A percentile compares a stretch with the other conserved stretches of the same genome.
These are phyloP conservation scores for Picochlorum sp. DNA, from an alignment of 139 green algal species.

Conservation along the genomic window DNA sequence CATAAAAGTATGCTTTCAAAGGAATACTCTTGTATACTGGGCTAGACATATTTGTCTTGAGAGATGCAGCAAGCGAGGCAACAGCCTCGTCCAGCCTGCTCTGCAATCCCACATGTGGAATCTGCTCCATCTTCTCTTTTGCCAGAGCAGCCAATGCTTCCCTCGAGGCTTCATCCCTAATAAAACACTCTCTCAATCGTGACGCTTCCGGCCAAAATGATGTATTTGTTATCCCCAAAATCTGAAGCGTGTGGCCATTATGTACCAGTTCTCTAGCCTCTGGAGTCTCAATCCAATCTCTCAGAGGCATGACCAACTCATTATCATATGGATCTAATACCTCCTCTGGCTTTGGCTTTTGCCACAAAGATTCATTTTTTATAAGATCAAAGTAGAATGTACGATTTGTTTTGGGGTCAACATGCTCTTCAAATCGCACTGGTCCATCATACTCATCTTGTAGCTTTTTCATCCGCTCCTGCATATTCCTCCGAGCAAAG, in stretches of 20 bases:
- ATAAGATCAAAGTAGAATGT: conserved; percentile 22
- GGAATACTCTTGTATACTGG: background rate
- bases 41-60: conserved; percentile 13
- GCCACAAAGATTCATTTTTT: conserved; percentile 17
- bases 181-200: conserved; percentile 46
- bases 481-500: conserved; percentile 58
- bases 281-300: conserved; percentile 62
- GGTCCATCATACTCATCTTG: conserved; percentile 1
- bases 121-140: conserved; percentile 26
- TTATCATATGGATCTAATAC: conserved; percentile 76
- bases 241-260: conserved; percentile 63
- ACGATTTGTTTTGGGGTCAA: conserved; percentile 13
- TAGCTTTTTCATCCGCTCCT: background rate
- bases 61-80: conserved; percentile 35
- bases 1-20: conserved; percentile 12
- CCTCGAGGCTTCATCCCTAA: background rate
- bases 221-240: conserved; percentile 79
- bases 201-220: conserved; percentile 53
- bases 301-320: conserved; percentile 57
- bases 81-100: conserved; percentile 52
- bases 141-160: conserved; percentile 38
- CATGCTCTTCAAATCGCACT: background rate
- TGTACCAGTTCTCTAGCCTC: conserved; percentile 68
- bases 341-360: conserved; percentile 19
- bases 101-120: conserved; percentile 64